These are phyloP conservation scores for Xylaria hypoxylon DNA, from an alignment of 2,329 filamentous ascomycete species.

Conservation along the genomic window DNA sequence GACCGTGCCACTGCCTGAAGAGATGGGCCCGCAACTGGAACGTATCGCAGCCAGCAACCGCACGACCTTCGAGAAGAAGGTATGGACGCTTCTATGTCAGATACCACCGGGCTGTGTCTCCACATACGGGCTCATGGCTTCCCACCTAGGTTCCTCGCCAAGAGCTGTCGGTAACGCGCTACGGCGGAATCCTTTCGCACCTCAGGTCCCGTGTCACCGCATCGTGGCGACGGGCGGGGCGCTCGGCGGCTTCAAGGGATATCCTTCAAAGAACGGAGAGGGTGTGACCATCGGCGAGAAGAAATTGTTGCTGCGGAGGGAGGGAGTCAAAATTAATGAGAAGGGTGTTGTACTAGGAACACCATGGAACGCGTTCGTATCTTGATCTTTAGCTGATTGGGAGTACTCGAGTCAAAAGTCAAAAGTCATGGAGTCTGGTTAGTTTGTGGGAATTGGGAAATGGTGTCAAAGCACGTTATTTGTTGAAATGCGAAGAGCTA, in stretches of 20 bases:
- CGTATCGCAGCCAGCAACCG: slow-evolving; percentile 59
- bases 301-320: slow-evolving; percentile 67
- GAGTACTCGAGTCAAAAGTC: neutral
- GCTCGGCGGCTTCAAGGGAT: slow-evolving; percentile 78
- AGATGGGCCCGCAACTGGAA: slow-evolving; percentile 56
- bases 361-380: slow-evolving; percentile 59
- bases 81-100: slow-evolving; percentile 80
- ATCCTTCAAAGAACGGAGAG: slow-evolving; percentile 70
- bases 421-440: neutral
- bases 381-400: neutral
- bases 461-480: neutral
- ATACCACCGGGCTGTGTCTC: slow-evolving; percentile 81
- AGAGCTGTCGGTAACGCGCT: slow-evolving; percentile 61
- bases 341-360: slow-evolving; percentile 70
- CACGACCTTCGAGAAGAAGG: slow-evolving; percentile 69
- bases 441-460: neutral
- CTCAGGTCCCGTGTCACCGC: slow-evolving; percentile 79
- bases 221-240: slow-evolving; percentile 79
- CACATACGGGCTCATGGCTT: slow-evolving; percentile 80
- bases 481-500: neutral
- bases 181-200: slow-evolving; percentile 83
- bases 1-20: slow-evolving; percentile 34
- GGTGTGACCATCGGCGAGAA: slow-evolving; percentile 74
- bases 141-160: slow-evolving; percentile 55
- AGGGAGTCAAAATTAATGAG: slow-evolving; percentile 73